Conservation (phyloP, 2,329 filamentous ascomycete species). For the Cladophialophora chaetospira region DNA sequence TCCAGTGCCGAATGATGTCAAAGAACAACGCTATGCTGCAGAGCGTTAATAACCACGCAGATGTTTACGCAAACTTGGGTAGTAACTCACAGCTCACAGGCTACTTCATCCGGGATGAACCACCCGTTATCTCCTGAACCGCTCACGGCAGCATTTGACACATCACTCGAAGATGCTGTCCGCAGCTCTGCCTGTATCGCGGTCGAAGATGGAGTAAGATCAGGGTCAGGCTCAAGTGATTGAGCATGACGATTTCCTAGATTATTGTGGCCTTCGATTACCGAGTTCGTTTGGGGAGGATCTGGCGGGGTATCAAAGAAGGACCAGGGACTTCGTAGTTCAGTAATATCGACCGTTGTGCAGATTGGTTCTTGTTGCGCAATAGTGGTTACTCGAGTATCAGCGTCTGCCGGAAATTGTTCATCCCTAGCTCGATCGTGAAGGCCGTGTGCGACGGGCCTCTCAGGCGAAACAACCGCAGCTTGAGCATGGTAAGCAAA, state of each 20-base stretch:
- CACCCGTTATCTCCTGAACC: constrained; percentile 1
- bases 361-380: neutral
- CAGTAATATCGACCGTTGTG: neutral
- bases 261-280: neutral
- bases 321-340: neutral
- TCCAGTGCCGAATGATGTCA: constrained; percentile 4
- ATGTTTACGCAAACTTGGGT: neutral
- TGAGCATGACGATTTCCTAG: too few relatives aligned
- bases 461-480: neutral
- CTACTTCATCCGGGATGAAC: constrained; percentile 4
- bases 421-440: neutral
- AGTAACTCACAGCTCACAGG: constrained; percentile 10
- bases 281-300: neutral
- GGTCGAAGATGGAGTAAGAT: neutral
- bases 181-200: neutral
- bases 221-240: neutral
- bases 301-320: neutral
- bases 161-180: neutral
- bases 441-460: neutral
- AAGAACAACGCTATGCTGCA: constrained; percentile 7
- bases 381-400: neutral
- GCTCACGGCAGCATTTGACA: neutral
- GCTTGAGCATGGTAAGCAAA: neutral
- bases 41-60: neutral
- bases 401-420: neutral